Evolutionary conservation across 257 asterid genomes (phyloP), one percentile per base, ranked within the genome.

Genomic region (Eucommia ulmoides): DNA sequence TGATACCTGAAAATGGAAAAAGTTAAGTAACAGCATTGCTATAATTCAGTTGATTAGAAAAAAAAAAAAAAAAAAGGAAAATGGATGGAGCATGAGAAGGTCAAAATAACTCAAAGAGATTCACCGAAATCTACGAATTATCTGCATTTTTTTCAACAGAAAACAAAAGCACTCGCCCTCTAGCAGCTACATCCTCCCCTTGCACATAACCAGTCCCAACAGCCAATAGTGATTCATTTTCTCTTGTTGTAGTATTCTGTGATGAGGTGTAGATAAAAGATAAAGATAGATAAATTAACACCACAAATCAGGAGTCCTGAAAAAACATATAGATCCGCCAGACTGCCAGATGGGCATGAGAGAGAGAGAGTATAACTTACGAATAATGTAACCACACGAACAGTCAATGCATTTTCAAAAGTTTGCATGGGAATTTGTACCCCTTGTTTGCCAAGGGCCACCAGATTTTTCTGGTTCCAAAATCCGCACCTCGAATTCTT

Each of bases 161-260:
- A 74, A 67, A 89, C 69, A 89, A 58, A 52, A 89, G 77, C 49
- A 89, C 75, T 20, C 96, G 98, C 58, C 98, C 98, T 71, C 98
- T 74, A 47, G 92, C 98, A 16, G 98, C 94, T 52, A 89, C 98
- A 78, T 89, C 98, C 72, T 89, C 98, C 64, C 98, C 98, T 80
- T 89, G 98, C 64, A 78, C 84, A 64, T 82, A 85, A 72, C 94
- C 98, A 53, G 98, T 89, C 57, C 98, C 98, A 61, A 89, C 62
- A 33, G 98, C 98, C 78, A 89, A 62, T 66, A 85, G 94, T 48
- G 94, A 82, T 56, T 89, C 96, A 63, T 76, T 89, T 55, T 63
- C 83, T 72, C 82, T 81, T 14, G 86, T 77, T 45, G 88, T 64
- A 54, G 88, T 70, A 73, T 89, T 89, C 96, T 84, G 80, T 1